Evolutionary conservation across 208 protist genomes (phyloP).

Genomic region (Leishmania braziliensis): DNA sequence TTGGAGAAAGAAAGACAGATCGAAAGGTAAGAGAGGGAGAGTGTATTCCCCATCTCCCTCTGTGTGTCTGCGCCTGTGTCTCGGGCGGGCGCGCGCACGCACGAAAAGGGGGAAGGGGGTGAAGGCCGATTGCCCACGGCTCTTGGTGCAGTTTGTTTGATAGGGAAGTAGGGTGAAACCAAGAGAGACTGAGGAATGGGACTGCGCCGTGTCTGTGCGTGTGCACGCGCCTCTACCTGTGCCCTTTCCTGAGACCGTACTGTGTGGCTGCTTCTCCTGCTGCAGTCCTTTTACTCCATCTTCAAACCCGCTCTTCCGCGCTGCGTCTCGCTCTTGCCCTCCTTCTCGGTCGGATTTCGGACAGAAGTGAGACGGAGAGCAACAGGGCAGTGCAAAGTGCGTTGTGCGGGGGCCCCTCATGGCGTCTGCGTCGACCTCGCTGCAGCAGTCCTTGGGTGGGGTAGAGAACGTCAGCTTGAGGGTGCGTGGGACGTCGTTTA

Average conservation of each 20-base stretch:
- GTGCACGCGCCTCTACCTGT: neutral
- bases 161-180: too few relatives aligned
- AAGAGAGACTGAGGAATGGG: neutral
- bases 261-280: neutral
- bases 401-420: neutral
- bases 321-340: neutral
- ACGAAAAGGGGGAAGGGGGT: neutral
- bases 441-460: neutral
- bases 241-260: neutral
- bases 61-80: neutral
- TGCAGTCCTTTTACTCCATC: neutral
- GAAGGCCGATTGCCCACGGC: neutral
- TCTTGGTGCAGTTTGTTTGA: neutral
- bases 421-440: neutral
- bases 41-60: neutral
- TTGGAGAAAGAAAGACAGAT: too few relatives aligned
- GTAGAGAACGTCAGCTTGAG: neutral
- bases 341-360: neutral
- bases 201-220: neutral
- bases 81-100: neutral
- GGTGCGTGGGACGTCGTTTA: neutral
- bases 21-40: too few relatives aligned
- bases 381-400: neutral
- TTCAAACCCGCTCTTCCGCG: neutral
- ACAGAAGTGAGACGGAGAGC: neutral